Percentiles rank a stretch among this genome's conserved stretches.
Conservation (phyloP, 2,329 filamentous ascomycete species). For the Ramichloridium luteum region DNA sequence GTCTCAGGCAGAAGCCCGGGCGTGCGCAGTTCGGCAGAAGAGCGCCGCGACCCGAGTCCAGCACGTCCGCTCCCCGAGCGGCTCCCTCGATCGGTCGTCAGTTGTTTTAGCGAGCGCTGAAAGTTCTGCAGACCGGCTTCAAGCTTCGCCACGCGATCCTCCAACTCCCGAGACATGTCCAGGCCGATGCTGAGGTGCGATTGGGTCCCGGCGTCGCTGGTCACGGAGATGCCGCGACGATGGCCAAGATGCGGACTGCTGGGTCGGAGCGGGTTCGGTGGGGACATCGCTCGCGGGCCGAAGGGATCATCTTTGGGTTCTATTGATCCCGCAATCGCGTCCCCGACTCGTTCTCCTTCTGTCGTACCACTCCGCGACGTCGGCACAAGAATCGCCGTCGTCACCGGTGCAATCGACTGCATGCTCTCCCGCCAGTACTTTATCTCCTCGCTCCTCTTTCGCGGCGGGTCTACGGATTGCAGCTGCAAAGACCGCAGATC, state of each 20-base stretch:
- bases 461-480: slow-evolving; percentile 7
- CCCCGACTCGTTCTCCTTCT: slow-evolving; percentile 4
- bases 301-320: slow-evolving; percentile 3
- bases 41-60: slow-evolving; percentile 9
- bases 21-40: slow-evolving; percentile 14
- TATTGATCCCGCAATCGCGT: slow-evolving; percentile 2
- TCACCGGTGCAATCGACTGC: slow-evolving; percentile 10
- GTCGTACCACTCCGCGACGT: too few species aligned
- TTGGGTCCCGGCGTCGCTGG: slow-evolving; percentile 4
- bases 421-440: slow-evolving; percentile 26
- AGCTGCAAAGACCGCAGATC: slow-evolving; percentile 15
- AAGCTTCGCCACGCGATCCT: slow-evolving; percentile 24
- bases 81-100: slow-evolving; percentile 22
- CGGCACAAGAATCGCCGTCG: too few species aligned
- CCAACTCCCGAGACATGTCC: slow-evolving; percentile 19
- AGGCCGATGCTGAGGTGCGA: slow-evolving; percentile 8
- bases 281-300: slow-evolving; percentile 1
- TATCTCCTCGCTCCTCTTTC: slow-evolving; percentile 26
- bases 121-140: slow-evolving; percentile 24
- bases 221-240: neutral
- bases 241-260: neutral
- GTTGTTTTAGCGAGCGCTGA: slow-evolving; percentile 21
- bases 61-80: slow-evolving; percentile 18
- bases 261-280: neutral
- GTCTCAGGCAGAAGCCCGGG: slow-evolving; percentile 26